A percentile compares a stretch with the other conserved stretches of the same genome.
phyloP scores from a whole-genome alignment of 306 rosid species.

The Phaseolus lunatus region DNA sequence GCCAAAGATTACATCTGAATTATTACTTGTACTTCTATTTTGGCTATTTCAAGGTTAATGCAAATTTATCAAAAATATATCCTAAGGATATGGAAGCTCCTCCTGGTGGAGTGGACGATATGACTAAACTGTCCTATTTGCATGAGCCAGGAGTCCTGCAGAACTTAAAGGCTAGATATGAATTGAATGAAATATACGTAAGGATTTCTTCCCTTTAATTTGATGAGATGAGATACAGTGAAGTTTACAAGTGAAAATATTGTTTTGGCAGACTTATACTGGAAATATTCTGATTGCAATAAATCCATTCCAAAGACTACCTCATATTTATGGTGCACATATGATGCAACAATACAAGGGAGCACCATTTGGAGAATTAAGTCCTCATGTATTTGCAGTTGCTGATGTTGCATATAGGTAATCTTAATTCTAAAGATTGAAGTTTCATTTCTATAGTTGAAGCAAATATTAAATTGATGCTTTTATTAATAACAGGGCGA shows the following conservation, averaged over 20 bases:
- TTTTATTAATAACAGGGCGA: conserved; percentile 70
- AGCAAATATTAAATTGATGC: conserved; percentile 41
- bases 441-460: conserved; percentile 37
- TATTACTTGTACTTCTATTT: conserved; percentile 37
- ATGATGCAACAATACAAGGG: conserved; percentile 99
- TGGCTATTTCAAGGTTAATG: conserved; percentile 63
- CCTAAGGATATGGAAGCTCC: conserved; percentile 95
- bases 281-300: conserved; percentile 98
- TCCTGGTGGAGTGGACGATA: conserved; percentile 98
- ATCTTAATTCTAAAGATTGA: conserved; percentile 30
- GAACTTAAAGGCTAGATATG: conserved; percentile 89
- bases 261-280: conserved; percentile 83
- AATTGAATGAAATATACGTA: conserved; percentile 96
- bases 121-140: conserved; percentile 97
- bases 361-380: conserved; percentile 94
- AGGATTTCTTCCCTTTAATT: conserved; percentile 44
- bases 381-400: conserved; percentile 99
- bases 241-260: conserved; percentile 33
- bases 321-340: conserved; percentile 90
- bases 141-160: conserved; percentile 98
- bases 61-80: conserved; percentile 67
- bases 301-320: conserved; percentile 97
- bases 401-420: conserved; percentile 99
- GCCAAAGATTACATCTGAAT: conserved; percentile 42
- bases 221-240: conserved; percentile 17